Conservation (phyloP, 2,329 filamentous ascomycete genomes). For the Lachnellula cervina region DNA sequence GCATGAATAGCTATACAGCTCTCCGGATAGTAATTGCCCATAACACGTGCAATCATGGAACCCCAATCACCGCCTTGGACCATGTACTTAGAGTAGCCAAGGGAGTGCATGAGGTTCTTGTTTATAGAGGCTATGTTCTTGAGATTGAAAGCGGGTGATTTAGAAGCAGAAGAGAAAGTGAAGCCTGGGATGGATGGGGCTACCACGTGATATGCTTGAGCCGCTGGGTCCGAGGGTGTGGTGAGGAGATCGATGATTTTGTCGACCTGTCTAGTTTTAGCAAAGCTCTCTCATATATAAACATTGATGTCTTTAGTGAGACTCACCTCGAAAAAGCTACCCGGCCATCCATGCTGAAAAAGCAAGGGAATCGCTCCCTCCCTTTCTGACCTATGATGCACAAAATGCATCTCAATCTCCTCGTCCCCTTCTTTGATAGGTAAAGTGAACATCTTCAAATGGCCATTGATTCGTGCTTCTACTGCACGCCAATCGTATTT, state of each 20-base stretch:
- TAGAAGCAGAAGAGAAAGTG: slow-evolving; percentile 39
- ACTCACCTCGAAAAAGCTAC: slow-evolving; percentile 59
- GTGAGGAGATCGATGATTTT: slow-evolving; percentile 34
- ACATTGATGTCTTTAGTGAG: slow-evolving; percentile 27
- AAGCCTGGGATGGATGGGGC: slow-evolving; percentile 53
- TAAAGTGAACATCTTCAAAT: slow-evolving; percentile 29
- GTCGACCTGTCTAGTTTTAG: slow-evolving; percentile 20
- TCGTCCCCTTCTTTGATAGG: slow-evolving; percentile 27
- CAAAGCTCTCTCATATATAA: slow-evolving; percentile 33
- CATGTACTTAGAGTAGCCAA: slow-evolving; percentile 59
- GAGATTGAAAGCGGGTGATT: slow-evolving; percentile 26
- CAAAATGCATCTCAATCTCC: slow-evolving; percentile 56
- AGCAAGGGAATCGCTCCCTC: slow-evolving; percentile 40
- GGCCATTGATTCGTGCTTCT: slow-evolving; percentile 27
- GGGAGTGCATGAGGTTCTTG: slow-evolving; percentile 62
- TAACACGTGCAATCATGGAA: slow-evolving; percentile 53
- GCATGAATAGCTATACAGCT: slow-evolving; percentile 24
- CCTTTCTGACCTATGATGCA: slow-evolving; percentile 51
- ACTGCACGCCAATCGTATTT: slow-evolving; percentile 29
- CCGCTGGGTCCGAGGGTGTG: slow-evolving; percentile 20
- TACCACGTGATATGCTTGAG: slow-evolving; percentile 43
- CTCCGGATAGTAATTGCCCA: slow-evolving; percentile 53
- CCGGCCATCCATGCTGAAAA: slow-evolving; percentile 51
- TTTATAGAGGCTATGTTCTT: slow-evolving; percentile 47
- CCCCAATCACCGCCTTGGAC: slow-evolving; percentile 70